These are phyloP conservation scores for Linum trigynum DNA, from an alignment of 345 rosid species.

Conservation along the genomic window DNA sequence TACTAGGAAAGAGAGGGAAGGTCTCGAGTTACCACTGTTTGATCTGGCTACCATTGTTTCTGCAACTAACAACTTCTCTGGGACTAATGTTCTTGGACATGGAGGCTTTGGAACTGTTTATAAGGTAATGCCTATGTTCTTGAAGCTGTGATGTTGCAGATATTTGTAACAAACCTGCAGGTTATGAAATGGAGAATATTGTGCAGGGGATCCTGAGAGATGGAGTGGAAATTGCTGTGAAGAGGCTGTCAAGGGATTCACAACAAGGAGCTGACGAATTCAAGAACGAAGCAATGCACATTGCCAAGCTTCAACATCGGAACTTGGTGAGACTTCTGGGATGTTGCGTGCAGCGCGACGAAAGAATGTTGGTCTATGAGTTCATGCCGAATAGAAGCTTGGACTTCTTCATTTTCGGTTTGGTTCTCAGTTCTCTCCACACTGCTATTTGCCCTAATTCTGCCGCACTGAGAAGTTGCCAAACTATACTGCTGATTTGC, in stretches of 20 bases:
- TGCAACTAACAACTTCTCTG: background rate
- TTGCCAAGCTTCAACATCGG: slow-evolving; percentile 1
- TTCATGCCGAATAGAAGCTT: slow-evolving; percentile 4
- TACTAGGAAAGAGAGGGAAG: background rate
- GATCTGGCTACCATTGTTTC: background rate
- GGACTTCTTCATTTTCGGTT: background rate
- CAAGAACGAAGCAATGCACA: background rate
- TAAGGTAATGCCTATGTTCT: background rate
- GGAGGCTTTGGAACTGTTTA: slow-evolving; percentile 1
- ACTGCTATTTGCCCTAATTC: background rate
- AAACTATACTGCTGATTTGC: background rate
- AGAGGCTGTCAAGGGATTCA: background rate
- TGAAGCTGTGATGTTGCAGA: background rate
- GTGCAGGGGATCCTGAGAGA: background rate
- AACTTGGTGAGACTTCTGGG: background rate
- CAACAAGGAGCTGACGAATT: background rate
- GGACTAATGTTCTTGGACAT: background rate
- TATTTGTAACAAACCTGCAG: background rate
- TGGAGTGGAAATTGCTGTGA: background rate
- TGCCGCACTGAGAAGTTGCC: background rate
- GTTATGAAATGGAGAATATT: background rate
- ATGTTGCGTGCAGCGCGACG: background rate
- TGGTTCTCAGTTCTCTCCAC: background rate
- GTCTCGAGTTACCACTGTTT: background rate
- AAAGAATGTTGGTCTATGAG: background rate